Evolutionary conservation across 164 flowering plant genomes (phyloP).

Genomic region (Annona cherimola): DNA sequence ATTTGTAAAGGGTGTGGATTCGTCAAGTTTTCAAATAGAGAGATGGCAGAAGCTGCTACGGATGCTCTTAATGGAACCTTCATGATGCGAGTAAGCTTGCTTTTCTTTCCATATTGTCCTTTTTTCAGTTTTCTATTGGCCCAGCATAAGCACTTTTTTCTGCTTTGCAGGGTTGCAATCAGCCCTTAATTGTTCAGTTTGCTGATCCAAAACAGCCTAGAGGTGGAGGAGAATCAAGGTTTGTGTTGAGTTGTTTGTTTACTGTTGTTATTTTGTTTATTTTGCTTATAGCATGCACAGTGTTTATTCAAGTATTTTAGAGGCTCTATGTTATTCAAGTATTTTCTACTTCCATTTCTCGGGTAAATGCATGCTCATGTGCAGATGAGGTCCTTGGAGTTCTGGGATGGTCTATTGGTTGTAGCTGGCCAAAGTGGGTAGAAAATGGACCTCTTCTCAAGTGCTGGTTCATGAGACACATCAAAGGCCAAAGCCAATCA

Average conservation of each 20-base stretch:
- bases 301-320: no score
- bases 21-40: conserved; percentile 56
- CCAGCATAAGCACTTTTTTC: background rate
- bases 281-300: background rate
- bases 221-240: conserved; percentile 76
- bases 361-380: no score
- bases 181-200: conserved; percentile 88
- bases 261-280: background rate
- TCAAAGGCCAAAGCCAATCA: no score
- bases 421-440: no score
- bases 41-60: conserved; percentile 92
- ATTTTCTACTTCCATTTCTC: no score
- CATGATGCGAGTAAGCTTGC: conserved; percentile 58
- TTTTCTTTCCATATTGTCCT: background rate
- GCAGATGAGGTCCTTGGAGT: no score
- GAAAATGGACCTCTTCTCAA: no score
- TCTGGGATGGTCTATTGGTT: no score
- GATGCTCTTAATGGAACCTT: conserved; percentile 69
- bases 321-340: no score
- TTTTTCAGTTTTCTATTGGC: background rate
- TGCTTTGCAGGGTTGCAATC: conserved; percentile 75
- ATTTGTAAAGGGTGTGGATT: conserved; percentile 72
- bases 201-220: conserved; percentile 97
- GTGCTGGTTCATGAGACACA: no score
- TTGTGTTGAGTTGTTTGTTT: background rate